Evolutionary conservation across 164 flowering plant genomes (phyloP).

Genomic region (Magnolia officinalis): DNA sequence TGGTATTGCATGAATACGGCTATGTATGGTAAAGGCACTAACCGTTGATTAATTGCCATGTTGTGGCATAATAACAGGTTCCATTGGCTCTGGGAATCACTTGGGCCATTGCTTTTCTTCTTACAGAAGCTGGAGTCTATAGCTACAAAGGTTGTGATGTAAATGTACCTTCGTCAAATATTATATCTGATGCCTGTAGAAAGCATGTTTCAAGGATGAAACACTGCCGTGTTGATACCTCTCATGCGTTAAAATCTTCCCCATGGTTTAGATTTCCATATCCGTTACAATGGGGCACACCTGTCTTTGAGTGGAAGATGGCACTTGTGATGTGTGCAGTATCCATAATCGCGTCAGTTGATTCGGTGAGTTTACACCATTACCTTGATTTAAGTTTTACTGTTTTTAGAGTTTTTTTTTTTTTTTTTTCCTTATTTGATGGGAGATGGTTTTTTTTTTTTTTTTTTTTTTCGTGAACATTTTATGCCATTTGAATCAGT

Average conservation of each 20-base stretch:
- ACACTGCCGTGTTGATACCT: conserved; percentile 82
- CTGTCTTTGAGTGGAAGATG: conserved; percentile 80
- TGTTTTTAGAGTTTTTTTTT: no score
- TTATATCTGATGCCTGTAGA: conserved; percentile 76
- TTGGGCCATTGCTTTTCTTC: conserved; percentile 84
- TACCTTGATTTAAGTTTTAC: no score
- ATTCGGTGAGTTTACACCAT: conserved; percentile 63
- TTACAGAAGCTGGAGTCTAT: conserved; percentile 89
- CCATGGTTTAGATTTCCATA: conserved; percentile 99
- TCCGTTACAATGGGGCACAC: conserved; percentile 98
- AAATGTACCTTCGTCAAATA: conserved; percentile 79
- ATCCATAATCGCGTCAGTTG: conserved; percentile 84
- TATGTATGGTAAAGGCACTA: not conserved
- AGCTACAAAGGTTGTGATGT: conserved; percentile 83
- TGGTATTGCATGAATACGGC: not conserved
- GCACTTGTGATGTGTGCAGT: conserved; percentile 91
- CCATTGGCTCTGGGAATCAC: conserved; percentile 92
- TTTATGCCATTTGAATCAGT: no score
- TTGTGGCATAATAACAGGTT: conserved; percentile 48
- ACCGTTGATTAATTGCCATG: not conserved
- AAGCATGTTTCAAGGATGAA: conserved; percentile 79
- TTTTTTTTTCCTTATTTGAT: no score
- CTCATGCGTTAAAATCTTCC: conserved; percentile 69
- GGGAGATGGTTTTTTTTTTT: no score
- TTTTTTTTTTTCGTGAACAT: no score